Evolutionary conservation across 2,329 filamentous ascomycete genomes (phyloP), one percentile per base, ranked within the genome.

Genomic region (Xylariaceae sp.): DNA sequence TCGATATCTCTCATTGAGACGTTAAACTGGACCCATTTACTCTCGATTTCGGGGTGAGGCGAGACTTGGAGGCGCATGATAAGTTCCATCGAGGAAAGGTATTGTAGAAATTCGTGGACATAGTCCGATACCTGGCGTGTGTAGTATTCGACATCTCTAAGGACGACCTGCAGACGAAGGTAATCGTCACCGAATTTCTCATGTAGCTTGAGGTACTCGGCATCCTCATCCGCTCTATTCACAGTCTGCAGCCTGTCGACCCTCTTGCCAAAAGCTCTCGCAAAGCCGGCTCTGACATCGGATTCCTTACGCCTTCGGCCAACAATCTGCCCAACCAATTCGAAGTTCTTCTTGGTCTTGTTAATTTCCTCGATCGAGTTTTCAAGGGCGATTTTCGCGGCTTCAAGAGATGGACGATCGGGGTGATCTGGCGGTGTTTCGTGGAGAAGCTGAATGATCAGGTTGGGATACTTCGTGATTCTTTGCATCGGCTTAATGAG

Each of bases 401-500:
- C 70, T 54, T 79, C 63, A 39, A 99, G 81, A 7, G 83, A 78
- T 30, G 80, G 77, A 61, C 88, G 84, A 73, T 99, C 94, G 0
- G 93, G 92, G 70, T 99, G 94, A 63, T 92, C 87, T 8, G 81
- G 75, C 0, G 90, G 88, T 0, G 93, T 97, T 58, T 88, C 83
- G 63, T 92, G 86, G 23, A 95, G 79, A 9, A 99, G 79, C 58
- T 92, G 87, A 39, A 86, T 85, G 50, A 99, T 84, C 47, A 99
- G 79, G 51, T 96, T 86, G 2, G 92, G 92, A 70, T 97, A 99
- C 70, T 97, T 97, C 39, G 93, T 87, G 63, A 97, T 88, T 52
- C 94, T 86, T 75, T 99, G 94, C 73, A 96, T 92, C 1, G 94
- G 94, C 74, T 99, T 99, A 71, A 99, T 93, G 17, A 99, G 82